Base-by-base conservation (phyloP, 2,329 filamentous ascomycete genomes). In the Lachnellula willkommii region DNA sequence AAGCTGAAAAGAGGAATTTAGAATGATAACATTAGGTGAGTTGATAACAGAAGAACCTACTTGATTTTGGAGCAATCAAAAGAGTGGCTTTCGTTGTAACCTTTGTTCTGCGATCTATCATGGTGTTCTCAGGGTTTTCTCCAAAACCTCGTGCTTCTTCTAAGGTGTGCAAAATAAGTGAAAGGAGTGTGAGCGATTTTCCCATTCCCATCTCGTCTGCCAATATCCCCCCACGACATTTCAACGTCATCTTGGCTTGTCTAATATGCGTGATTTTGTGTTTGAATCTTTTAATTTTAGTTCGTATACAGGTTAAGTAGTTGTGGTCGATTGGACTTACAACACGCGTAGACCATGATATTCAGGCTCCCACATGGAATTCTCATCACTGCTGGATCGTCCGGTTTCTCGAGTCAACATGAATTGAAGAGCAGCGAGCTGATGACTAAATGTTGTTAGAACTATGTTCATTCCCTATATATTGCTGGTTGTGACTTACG, bases 181-280 rank as follows among this genome's bases (percentile, higher is more conserved):
- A 72, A 5, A 81, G 64, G 2, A 77, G 71, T 0, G 74, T 75
- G 4, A 80, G 63, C 0, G 78, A 74, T 58, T 82, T 82, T 0
- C 79, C 79, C 74, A 81, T 75, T 0, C 79, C 79, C 79, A 81
- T 82, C 51, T 81, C 78, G 60, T 82, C 79, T 0, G 79, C 78
- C 1, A 82, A 63, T 9, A 82, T 74, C 50, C 66, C 73, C 20
- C 88, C 87, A 9, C 83, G 75, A 2, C 83, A 83, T 62, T 89
- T 81, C 75, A 40, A 11, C 26, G 45, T 22, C 45, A 22, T 26
- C 24, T 7, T 47, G 14, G 14, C 45, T 26, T 47, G 45, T 11
- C 22, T n/a, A 22, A 47, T 22, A 37, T 49, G 47, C 26, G 47
- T 32, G 15, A 49, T 49, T 5, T 49, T 17, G n/a, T 49, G 5